phyloP scores from a whole-genome alignment of 495 filamentous ascomycete genomes.

The Bacidia rubella region DNA sequence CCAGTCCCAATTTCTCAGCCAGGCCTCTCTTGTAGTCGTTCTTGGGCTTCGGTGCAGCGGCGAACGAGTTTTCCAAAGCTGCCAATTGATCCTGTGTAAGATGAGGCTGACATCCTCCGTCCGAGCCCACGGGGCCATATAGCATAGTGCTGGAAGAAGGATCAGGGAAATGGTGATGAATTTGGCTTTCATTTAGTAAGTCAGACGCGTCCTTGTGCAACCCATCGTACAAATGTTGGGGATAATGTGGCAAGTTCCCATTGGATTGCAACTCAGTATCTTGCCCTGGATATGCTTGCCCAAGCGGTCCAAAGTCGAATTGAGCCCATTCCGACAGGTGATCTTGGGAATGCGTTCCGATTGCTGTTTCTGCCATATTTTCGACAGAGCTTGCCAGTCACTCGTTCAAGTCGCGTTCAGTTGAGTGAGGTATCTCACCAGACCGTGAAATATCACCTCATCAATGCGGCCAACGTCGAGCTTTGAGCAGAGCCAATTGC shows the following conservation, averaged over 20 bases:
- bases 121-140: constrained; percentile 19
- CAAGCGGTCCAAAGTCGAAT: constrained; percentile 2
- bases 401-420: no score
- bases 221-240: neutral
- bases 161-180: neutral
- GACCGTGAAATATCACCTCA: no score
- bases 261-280: neutral
- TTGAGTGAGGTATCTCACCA: no score
- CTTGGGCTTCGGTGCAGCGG: constrained; percentile 63
- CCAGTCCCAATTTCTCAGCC: constrained; percentile 57
- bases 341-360: neutral
- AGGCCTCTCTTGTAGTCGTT: constrained; percentile 63
- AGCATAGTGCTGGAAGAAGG: neutral
- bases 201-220: neutral
- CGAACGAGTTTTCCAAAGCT: constrained; percentile 59
- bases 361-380: neutral
- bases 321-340: constrained; percentile 5
- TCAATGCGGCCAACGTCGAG: no score
- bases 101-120: constrained; percentile 45
- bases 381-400: neutral
- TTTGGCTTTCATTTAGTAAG: neutral
- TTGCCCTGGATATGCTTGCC: neutral
- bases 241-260: neutral
- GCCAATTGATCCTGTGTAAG: constrained; percentile 75
- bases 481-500: neutral